A percentile compares a stretch with the other conserved stretches of the same genome.
These are phyloP conservation scores for Epicoccum nigrum DNA, from an alignment of 2,329 filamentous ascomycete genomes.

Conservation along the genomic window DNA sequence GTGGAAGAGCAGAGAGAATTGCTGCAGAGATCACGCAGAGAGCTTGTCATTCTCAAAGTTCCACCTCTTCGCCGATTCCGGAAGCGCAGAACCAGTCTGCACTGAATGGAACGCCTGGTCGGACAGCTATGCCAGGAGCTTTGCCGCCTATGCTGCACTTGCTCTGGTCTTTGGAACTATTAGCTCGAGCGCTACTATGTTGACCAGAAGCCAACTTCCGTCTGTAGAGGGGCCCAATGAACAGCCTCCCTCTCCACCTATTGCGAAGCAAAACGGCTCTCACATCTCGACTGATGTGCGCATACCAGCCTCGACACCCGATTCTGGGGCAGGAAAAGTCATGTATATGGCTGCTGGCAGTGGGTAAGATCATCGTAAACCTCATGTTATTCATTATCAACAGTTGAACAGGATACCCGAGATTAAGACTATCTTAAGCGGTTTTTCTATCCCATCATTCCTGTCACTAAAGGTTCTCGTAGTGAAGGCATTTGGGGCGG, in stretches of 20 bases:
- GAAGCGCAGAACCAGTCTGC: constrained; percentile 44
- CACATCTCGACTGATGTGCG: constrained; percentile 1
- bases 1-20: constrained; percentile 57
- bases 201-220: constrained; percentile 58
- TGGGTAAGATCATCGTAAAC: constrained; percentile 25
- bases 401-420: constrained; percentile 57
- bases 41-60: neutral
- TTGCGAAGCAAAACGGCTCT: constrained; percentile 6
- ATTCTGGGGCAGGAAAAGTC: constrained; percentile 50
- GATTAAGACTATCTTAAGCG: constrained; percentile 66
- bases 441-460: constrained; percentile 66
- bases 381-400: too few relatives aligned
- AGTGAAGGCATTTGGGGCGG: constrained; percentile 64
- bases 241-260: constrained; percentile 6
- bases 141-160: constrained; percentile 57
- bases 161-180: constrained; percentile 58
- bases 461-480: constrained; percentile 61
- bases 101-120: constrained; percentile 55
- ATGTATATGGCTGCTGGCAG: constrained; percentile 66
- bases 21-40: constrained; percentile 48
- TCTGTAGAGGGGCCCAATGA: constrained; percentile 43
- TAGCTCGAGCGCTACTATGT: constrained; percentile 57
- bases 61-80: neutral
- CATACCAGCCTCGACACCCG: constrained; percentile 12
- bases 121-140: constrained; percentile 48